A percentile compares a stretch with the other conserved stretches of the same genome.
Evolutionary conservation across 164 flowering plant genomes (phyloP).

Genomic region (Annona squamosa): DNA sequence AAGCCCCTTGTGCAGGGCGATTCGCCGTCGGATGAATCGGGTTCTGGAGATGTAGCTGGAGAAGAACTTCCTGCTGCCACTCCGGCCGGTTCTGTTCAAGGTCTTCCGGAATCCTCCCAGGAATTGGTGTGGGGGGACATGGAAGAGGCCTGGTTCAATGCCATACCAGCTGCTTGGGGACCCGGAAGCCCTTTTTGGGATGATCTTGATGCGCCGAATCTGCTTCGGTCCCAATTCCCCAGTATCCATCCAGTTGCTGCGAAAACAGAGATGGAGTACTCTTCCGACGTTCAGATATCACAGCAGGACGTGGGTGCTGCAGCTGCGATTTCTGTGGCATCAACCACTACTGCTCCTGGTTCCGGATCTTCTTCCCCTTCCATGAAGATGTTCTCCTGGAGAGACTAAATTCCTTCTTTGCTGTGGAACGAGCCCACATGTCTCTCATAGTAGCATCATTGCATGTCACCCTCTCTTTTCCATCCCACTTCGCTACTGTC

Average conservation of each 20-base stretch:
- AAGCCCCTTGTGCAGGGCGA: slow-evolving; percentile 2
- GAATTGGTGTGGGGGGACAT: slow-evolving; percentile 64
- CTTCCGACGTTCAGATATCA: slow-evolving; percentile 12
- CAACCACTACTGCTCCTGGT: slow-evolving; percentile 12
- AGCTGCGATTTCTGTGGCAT: background rate
- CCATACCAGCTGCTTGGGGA: slow-evolving; percentile 73
- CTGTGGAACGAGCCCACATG: background rate
- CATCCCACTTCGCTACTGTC: background rate
- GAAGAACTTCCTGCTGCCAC: background rate
- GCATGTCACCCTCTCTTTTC: background rate
- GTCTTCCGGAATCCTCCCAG: slow-evolving; percentile 17
- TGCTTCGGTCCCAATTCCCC: slow-evolving; percentile 28
- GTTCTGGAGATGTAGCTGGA: slow-evolving; percentile 22
- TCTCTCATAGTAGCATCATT: background rate
- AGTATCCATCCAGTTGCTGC: slow-evolving; percentile 18
- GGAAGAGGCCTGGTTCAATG: slow-evolving; percentile 72
- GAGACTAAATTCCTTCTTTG: slow-evolving; percentile 2
- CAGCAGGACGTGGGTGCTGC: background rate
- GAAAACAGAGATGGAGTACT: slow-evolving; percentile 17
- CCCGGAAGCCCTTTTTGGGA: slow-evolving; percentile 88
- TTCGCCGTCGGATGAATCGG: slow-evolving; percentile 22
- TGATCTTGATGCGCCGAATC: slow-evolving; percentile 43
- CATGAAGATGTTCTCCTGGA: slow-evolving; percentile 17
- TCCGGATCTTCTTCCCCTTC: slow-evolving; percentile 18
- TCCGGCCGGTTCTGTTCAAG: slow-evolving; percentile 16